phyloP scores from a whole-genome alignment of 2,329 filamentous ascomycete genomes.

The Colletotrichum orchidophilum region DNA sequence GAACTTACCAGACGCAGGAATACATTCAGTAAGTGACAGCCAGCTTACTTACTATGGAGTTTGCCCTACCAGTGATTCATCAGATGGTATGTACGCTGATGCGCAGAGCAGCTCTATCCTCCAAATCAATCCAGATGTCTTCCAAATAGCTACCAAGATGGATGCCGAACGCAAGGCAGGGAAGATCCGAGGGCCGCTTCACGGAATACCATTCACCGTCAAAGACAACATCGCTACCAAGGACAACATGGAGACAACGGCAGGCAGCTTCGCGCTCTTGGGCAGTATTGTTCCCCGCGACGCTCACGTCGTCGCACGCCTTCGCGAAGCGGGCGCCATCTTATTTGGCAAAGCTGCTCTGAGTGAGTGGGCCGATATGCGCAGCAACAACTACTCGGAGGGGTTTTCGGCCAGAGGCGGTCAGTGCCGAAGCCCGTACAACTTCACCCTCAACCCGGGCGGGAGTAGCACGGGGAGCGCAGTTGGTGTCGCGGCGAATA shows the following conservation, averaged over 20 bases:
- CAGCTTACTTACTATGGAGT: background rate
- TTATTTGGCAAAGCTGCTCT: constrained; percentile 77
- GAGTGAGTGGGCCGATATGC: constrained; percentile 80
- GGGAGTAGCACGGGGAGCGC: constrained; percentile 75
- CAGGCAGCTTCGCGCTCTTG: constrained; percentile 73
- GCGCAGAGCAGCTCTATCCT: constrained; percentile 59
- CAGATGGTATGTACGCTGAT: background rate
- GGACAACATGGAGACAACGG: constrained; percentile 78
- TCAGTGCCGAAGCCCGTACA: constrained; percentile 73
- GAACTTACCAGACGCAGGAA: constrained; percentile 68
- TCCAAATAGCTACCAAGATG: constrained; percentile 66
- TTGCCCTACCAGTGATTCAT: background rate
- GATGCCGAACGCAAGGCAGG: constrained; percentile 69
- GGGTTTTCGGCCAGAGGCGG: constrained; percentile 73
- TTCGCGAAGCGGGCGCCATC: constrained; percentile 73
- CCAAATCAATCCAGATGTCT: constrained; percentile 74
- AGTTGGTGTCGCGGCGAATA: constrained; percentile 70
- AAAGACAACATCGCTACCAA: constrained; percentile 79
- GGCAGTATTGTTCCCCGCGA: constrained; percentile 75
- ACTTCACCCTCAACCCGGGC: constrained; percentile 73
- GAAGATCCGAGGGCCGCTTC: constrained; percentile 69
- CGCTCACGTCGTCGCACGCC: constrained; percentile 67
- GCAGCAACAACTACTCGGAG: constrained; percentile 72
- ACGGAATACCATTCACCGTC: constrained; percentile 79
- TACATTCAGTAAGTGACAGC: constrained; percentile 68